Evolutionary conservation across 352 stramenopile species (phyloP), one percentile per base, ranked within the genome.

Genomic region (Phytophthora sojae): DNA sequence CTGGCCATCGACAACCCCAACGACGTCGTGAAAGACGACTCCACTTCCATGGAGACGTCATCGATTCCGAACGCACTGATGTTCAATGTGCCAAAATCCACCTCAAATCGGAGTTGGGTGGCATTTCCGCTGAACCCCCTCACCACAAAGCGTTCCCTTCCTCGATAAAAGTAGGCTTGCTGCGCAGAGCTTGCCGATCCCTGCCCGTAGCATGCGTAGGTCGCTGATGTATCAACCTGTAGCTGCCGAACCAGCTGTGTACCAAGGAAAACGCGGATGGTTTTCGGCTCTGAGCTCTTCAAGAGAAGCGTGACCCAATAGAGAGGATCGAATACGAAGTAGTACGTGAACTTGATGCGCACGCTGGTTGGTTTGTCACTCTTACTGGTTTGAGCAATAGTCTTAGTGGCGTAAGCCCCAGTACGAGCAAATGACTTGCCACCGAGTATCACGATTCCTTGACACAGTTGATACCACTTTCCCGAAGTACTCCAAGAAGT

Each of bases 321-420:
- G 7, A 64, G 79, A 2, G 82, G 67, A 6, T 86, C 71, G 57
- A 87, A 88, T 15, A 86, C 75, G 67, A 89, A 87, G 52, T 89
- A 91, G 37, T 89, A 88, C 8, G 83, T 88, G 64, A 91, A 89
- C 44, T 69, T 79, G 53, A 91, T 70, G 8, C 81, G 79, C 7
- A 84, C 69, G 26, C 77, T 87, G 0, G 74, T 79, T 4, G 77
- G 64, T 61, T 80, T 74, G 15, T 80, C 67, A 0, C 67, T 71
- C 3, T 65, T 80, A 50, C 61, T 80, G 47, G 74, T 67, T 8
- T 62, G 52, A 0, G 62, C 61, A 39, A 88, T 57, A 6, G 64
- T 71, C 57, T 89, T 89, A 55, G 79, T 76, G 4, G 85, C 81
- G 45, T 58, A 91, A 25, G 81, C 61, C 2, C 78, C 69, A 9